Conservation (phyloP, 192 early-diverging fungal genomes). For the Umbelopsis sp. region DNA sequence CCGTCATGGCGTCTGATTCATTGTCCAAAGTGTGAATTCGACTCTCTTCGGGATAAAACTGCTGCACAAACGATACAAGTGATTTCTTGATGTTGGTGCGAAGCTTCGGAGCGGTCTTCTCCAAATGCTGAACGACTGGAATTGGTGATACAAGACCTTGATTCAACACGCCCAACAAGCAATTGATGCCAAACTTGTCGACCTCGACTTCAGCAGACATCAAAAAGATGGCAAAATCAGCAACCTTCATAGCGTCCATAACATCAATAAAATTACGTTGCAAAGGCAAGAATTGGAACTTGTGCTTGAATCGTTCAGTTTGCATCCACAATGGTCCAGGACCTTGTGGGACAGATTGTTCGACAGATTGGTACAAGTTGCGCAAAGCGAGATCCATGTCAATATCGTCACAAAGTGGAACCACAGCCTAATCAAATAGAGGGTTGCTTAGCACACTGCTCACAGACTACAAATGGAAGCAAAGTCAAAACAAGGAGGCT, state of each 20-base stretch:
- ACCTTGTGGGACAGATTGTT: slow-evolving; percentile 21
- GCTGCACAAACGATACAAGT: slow-evolving; percentile 76
- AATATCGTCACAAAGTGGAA: slow-evolving; percentile 87
- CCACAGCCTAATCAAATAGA: slow-evolving; percentile 57
- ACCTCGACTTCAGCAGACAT: slow-evolving; percentile 91
- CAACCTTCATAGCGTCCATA: slow-evolving; percentile 87
- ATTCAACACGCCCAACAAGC: slow-evolving; percentile 81
- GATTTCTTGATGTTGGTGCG: slow-evolving; percentile 83
- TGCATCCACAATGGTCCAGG: slow-evolving; percentile 38
- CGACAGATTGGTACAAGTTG: slow-evolving; percentile 52
- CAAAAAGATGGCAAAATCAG: slow-evolving; percentile 87
- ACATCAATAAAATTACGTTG: slow-evolving; percentile 82
- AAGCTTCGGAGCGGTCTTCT: slow-evolving; percentile 62
- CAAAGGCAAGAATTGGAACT: slow-evolving; percentile 79
- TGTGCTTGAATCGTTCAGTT: slow-evolving; percentile 88
- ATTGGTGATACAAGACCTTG: slow-evolving; percentile 85
- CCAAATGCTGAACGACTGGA: slow-evolving; percentile 73
- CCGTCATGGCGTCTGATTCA: slow-evolving; percentile 60
- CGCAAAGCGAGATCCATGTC: slow-evolving; percentile 54
- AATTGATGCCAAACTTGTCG: slow-evolving; percentile 88
- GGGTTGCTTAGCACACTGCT: not conserved
- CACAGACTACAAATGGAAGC: not conserved
- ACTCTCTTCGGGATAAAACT: slow-evolving; percentile 87
- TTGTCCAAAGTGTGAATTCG: slow-evolving; percentile 70
- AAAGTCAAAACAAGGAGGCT: not conserved